These are phyloP conservation scores for Xylaria venustula DNA, from an alignment of 495 filamentous ascomycete species.

Conservation along the genomic window DNA sequence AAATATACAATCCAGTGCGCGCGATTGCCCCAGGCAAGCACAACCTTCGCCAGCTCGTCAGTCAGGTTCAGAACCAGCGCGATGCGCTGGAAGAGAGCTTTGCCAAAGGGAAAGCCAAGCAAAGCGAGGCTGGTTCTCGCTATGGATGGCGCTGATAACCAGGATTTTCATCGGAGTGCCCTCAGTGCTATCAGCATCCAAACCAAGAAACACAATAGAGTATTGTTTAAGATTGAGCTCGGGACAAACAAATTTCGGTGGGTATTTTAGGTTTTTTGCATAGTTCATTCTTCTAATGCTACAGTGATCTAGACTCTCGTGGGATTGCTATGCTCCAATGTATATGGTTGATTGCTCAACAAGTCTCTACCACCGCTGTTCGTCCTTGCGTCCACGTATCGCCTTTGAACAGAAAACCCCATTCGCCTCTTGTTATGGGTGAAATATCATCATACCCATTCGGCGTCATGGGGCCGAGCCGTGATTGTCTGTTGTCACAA, in stretches of 20 bases:
- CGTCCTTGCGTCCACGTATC: constrained; percentile 36
- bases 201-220: no score
- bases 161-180: not conserved
- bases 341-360: constrained; percentile 9
- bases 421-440: constrained; percentile 54
- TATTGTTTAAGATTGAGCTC: not conserved
- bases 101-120: constrained; percentile 68
- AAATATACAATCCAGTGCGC: constrained; percentile 77
- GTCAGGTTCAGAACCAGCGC: constrained; percentile 72
- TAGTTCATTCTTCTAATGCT: constrained; percentile 1
- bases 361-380: constrained; percentile 41
- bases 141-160: constrained; percentile 72
- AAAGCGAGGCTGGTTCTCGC: constrained; percentile 71
- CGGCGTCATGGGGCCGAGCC: constrained; percentile 46
- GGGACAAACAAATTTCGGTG: not conserved
- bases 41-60: constrained; percentile 81
- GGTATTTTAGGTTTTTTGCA: not conserved
- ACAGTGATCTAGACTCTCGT: not conserved
- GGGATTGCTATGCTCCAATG: not conserved
- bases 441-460: constrained; percentile 56
- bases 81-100: constrained; percentile 88
- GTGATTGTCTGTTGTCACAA: constrained; percentile 18
- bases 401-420: constrained; percentile 53
- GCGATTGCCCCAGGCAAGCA: constrained; percentile 83
- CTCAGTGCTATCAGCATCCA: no score